A percentile compares a stretch with the other conserved stretches of the same genome.
phyloP scores from a whole-genome alignment of 441 rosid genomes.

The Pelargonium exstipulatum region DNA sequence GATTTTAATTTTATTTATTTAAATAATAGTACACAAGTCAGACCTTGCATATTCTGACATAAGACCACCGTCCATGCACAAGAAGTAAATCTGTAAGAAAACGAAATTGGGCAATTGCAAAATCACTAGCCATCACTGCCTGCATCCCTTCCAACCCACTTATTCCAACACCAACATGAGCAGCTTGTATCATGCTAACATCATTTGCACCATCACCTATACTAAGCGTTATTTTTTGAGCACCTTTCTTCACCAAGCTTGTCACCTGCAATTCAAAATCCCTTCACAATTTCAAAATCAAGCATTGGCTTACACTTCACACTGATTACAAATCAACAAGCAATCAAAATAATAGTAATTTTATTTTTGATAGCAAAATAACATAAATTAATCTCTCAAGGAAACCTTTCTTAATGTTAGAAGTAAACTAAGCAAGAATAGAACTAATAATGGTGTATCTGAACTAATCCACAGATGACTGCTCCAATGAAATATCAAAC shows the following conservation, averaged over 20 bases:
- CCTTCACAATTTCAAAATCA: conserved; percentile 14
- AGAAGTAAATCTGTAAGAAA: conserved; percentile 67
- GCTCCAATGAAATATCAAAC: conserved; percentile 9
- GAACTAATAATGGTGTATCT: not conserved
- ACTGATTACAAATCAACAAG: not conserved
- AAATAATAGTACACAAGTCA: conserved; percentile 14
- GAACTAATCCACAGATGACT: not conserved
- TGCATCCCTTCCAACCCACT: conserved; percentile 97
- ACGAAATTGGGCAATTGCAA: conserved; percentile 79
- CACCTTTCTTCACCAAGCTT: conserved; percentile 91
- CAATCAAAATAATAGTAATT: not conserved
- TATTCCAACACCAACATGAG: conserved; percentile 86
- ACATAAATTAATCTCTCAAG: not conserved
- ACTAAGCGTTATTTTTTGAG: conserved; percentile 89
- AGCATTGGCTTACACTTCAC: conserved; percentile 2
- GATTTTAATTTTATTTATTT: conserved; percentile 9
- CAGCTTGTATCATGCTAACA: conserved; percentile 97
- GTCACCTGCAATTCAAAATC: conserved; percentile 58
- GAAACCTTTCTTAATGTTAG: not conserved
- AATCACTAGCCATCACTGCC: conserved; percentile 82
- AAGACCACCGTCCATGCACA: conserved; percentile 98
- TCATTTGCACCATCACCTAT: conserved; percentile 98
- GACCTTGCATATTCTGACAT: conserved; percentile 99
- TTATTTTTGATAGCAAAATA: not conserved
- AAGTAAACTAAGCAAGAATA: not conserved